Evolutionary conservation across 2,329 filamentous ascomycete genomes (phyloP).

Genomic region (Dactylellina sp.): DNA sequence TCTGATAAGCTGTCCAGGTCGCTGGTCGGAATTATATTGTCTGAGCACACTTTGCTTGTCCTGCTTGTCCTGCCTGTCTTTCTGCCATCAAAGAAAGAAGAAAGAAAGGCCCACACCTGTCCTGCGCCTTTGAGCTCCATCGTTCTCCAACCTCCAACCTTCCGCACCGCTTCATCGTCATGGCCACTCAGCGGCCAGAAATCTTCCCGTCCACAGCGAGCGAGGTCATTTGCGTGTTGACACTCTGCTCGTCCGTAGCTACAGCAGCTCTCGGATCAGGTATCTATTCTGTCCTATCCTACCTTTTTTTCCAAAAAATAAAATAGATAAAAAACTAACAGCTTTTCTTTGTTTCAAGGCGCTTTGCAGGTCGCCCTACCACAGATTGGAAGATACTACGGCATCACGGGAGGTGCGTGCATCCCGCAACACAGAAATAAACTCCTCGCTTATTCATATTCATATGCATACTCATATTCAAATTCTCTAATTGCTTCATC

Average conservation of each 20-base stretch:
- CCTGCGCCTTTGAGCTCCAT: too few relatives aligned
- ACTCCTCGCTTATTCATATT: too few relatives aligned
- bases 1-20: constrained; percentile 2
- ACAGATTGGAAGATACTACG: constrained; percentile 46
- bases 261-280: constrained; percentile 41
- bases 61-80: too few relatives aligned
- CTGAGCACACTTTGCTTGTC: neutral
- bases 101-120: neutral
- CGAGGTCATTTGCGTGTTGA: constrained; percentile 42
- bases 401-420: constrained; percentile 42
- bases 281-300: neutral
- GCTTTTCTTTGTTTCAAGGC: constrained; percentile 25
- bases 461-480: too few relatives aligned
- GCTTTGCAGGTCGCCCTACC: constrained; percentile 49
- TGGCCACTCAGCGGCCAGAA: constrained; percentile 45
- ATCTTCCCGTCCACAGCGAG: constrained; percentile 42
- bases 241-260: constrained; percentile 39
- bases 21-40: neutral
- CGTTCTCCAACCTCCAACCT: neutral
- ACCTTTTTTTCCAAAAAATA: neutral
- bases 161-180: constrained; percentile 1
- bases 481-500: too few relatives aligned
- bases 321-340: too few relatives aligned
- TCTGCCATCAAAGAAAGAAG: neutral
- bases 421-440: constrained; percentile 2